Conservation (phyloP, 2,329 filamentous ascomycete species). For the Fusarium tricinctum region DNA sequence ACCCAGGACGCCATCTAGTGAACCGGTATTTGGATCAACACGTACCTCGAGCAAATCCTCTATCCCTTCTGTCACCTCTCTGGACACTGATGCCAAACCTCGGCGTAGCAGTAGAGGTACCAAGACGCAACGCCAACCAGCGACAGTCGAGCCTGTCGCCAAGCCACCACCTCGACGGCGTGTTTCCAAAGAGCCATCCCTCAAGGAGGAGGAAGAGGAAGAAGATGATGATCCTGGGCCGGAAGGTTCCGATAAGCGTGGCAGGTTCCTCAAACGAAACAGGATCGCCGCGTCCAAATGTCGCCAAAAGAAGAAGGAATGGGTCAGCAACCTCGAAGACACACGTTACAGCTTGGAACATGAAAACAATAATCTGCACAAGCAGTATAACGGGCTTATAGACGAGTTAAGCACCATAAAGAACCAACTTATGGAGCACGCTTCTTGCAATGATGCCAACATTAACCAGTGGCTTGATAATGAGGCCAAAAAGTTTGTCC, state of each 20-base stretch:
- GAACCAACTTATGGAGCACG: slow-evolving; percentile 66
- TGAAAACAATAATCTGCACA: slow-evolving; percentile 59
- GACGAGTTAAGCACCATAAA: slow-evolving; percentile 64
- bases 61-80: slow-evolving; percentile 16
- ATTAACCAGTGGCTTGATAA: slow-evolving; percentile 68
- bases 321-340: slow-evolving; percentile 65
- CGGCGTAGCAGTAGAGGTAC: slow-evolving; percentile 1
- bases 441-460: slow-evolving; percentile 65
- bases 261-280: slow-evolving; percentile 77
- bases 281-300: slow-evolving; percentile 81
- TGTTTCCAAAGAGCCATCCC: not conserved
- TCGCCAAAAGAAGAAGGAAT: slow-evolving; percentile 74
- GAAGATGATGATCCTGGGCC: slow-evolving; percentile 25
- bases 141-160: not conserved
- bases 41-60: slow-evolving; percentile 43
- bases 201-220: slow-evolving; percentile 35
- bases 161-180: slow-evolving; percentile 5
- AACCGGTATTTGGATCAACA: slow-evolving; percentile 19
- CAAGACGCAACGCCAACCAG: slow-evolving; percentile 6
- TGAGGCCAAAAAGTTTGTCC: slow-evolving; percentile 65
- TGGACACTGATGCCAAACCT: not conserved
- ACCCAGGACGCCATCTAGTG: slow-evolving; percentile 12
- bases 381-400: slow-evolving; percentile 59
- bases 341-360: slow-evolving; percentile 60
- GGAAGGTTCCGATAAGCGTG: slow-evolving; percentile 60